Evolutionary conservation across 2,329 filamentous ascomycete species (phyloP), one percentile per base, ranked within the genome.

Genomic region (Madurella mycetomatis): DNA sequence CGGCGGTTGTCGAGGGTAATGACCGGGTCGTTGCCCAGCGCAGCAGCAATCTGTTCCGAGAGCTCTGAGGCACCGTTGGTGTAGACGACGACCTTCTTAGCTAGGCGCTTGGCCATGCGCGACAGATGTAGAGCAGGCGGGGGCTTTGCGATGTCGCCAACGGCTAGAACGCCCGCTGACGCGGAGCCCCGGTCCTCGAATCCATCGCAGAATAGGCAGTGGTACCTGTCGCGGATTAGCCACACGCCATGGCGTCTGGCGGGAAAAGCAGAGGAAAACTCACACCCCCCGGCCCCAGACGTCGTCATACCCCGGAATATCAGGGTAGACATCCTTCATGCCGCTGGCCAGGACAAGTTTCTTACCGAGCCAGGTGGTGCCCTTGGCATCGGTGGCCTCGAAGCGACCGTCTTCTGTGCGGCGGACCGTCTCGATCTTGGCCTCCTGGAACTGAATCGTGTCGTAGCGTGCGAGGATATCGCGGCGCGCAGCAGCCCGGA

Each of bases 141-240:
- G 0, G 68, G 43, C 8, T 60, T 25, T 25, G 25, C 62, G 4
- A 71, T 45, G 43, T 68, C 59, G 1, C 70, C 74, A 11, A 70
- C 68, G 1, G 73, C 76, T 2, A 83, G 70, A 4, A 82, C 62
- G 1, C 78, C 79, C 0, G 72, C 72, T 0, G 75, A 75, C 0
- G 68, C 61, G 2, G 67, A 64, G 1, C 77, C 79, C 13, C 76
- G 72, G 48, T 84, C 78, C 57, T 85, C 82, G 63, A 74, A 84
- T 4, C 82, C 82, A 58, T 84, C 74, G 65, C 81, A 85, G 60
- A 78, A 82, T 1, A 84, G 72, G 59, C 81, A 85, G 60, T 84
- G 80, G 59, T 80, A 84, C 43, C 74, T 76, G 32, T 5, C 31
- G 31, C 30, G 32, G 16, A 2, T 15, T 12, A 43, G 41, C 44